Conservation (phyloP, 495 filamentous ascomycete species). For the Bacidia gigantensis region DNA sequence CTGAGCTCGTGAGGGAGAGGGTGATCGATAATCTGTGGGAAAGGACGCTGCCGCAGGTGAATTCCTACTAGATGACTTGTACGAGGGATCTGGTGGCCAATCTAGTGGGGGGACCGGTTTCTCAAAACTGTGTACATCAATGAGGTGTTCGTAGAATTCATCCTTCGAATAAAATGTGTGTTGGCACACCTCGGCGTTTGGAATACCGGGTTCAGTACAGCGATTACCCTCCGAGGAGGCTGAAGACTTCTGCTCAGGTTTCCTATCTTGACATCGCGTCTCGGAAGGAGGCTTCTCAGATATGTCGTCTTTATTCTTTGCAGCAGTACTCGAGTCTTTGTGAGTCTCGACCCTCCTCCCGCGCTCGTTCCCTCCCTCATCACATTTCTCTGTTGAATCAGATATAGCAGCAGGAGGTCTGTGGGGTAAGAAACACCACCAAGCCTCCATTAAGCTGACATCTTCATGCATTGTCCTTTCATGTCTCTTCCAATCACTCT, state of each 20-base stretch:
- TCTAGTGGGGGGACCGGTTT: background rate
- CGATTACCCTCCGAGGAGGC: background rate
- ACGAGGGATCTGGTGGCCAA: background rate
- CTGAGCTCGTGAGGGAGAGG: no score
- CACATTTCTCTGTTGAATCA: no score
- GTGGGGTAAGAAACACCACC: slow-evolving; percentile 48
- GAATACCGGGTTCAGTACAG: background rate
- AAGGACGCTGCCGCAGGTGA: no score
- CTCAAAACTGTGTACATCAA: background rate
- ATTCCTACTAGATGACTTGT: background rate
- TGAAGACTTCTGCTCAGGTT: background rate
- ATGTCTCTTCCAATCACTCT: slow-evolving; percentile 95
- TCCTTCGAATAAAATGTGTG: background rate
- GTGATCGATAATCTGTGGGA: no score
- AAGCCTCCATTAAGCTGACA: slow-evolving; percentile 50
- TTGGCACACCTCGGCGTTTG: background rate
- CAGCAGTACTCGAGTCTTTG: no score
- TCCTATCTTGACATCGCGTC: background rate
- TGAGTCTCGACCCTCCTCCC: slow-evolving; percentile 4
- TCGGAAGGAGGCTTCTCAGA: background rate
- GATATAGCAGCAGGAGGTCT: slow-evolving; percentile 13
- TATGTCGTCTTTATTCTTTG: background rate
- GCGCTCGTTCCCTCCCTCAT: slow-evolving; percentile 19
- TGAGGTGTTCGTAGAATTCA: slow-evolving; percentile 1
- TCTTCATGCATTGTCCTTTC: slow-evolving; percentile 65